Evolutionary conservation across 352 stramenopile genomes (phyloP), one percentile per base, ranked within the genome.

Genomic region (Pythium rishiriense): DNA sequence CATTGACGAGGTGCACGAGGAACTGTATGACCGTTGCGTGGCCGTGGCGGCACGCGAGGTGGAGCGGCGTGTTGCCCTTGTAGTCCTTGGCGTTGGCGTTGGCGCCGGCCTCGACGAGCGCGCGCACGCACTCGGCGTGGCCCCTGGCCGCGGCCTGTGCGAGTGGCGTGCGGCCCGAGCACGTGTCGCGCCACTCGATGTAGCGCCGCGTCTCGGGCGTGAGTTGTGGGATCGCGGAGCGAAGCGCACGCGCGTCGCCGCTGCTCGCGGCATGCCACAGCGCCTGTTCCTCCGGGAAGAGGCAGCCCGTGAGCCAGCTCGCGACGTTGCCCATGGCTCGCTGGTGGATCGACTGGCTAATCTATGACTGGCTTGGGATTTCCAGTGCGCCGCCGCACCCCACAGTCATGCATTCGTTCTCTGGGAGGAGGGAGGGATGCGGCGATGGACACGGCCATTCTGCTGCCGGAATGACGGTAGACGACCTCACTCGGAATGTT

Each of bases 11-110:
- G 19, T 59, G 21, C 22, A 76, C 22, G 4, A 79, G 60, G 14
- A 51, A 68, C 28, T 31, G 35, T 29, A 76, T 68, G 26, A 74
- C 50, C 1, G 59, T 45, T 12, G 39, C 15, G 41, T 70, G 68
- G 25, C 68, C 72, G 22, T 62, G 31, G 15, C 47, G 29, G 43
- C 64, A 67, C 19, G 72, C 72, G 54, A 74, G 51, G 41, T 79
- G 72, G 22, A 79, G 63, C 28, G 72, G 68, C 35, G 72, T 72
- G 53, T 78, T 78, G 29, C 71, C 71, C n/a, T 69, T 62, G 42
- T 64, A 73, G 50, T 78, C 71, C 24, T 68, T 71, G n/a, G 63
- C 57, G 25, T 75, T 75, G 42, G 55, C 42, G 46, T 75, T 71
- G 22, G 53, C 64, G 45, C 63, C 67, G 24, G 46, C 51, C 8